Percentiles rank a stretch among this genome's conserved stretches.
phyloP scores from a whole-genome alignment of 2,329 filamentous ascomycete species.

The Fusarium decemcellulare region DNA sequence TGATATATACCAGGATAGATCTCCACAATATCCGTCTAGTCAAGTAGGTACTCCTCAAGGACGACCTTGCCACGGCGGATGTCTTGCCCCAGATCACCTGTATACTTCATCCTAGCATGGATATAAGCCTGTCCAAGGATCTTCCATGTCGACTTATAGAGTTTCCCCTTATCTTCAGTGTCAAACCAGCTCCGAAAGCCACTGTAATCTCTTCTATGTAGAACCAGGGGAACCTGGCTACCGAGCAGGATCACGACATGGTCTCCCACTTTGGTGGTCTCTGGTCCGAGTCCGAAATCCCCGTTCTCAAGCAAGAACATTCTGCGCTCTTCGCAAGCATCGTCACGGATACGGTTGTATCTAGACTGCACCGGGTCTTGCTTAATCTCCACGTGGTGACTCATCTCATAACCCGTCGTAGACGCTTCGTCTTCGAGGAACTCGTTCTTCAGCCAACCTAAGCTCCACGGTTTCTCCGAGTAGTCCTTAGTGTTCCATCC shows the following conservation, averaged over 20 bases:
- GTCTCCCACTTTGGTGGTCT: not conserved
- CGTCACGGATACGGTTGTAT: conserved; percentile 18
- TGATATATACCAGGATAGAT: too few species aligned
- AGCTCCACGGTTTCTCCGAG: conserved; percentile 17
- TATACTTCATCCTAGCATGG: conserved; percentile 8
- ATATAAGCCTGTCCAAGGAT: conserved; percentile 12
- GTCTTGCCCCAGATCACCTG: conserved; percentile 14
- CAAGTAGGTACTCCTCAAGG: conserved; percentile 19
- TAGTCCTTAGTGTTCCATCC: conserved; percentile 20
- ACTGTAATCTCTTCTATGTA: not conserved
- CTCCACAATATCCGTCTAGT: not conserved
- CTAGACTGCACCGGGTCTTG: not conserved
- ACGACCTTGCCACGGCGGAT: conserved; percentile 1
- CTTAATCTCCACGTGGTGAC: not conserved
- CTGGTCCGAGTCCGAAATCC: conserved; percentile 19
- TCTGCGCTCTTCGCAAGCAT: conserved; percentile 20
- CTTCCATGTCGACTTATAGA: conserved; percentile 20
- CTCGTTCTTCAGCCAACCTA: not conserved
- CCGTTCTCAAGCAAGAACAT: conserved; percentile 21
- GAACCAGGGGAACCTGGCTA: not conserved
- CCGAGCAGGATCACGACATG: not conserved
- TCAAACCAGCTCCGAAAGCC: conserved; percentile 1
- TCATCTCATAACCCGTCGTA: conserved; percentile 21
- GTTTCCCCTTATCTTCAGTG: conserved; percentile 9
- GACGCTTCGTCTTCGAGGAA: not conserved